Base-by-base conservation (phyloP, 192 early-diverging fungal genomes). In the Thamnidium elegans region DNA sequence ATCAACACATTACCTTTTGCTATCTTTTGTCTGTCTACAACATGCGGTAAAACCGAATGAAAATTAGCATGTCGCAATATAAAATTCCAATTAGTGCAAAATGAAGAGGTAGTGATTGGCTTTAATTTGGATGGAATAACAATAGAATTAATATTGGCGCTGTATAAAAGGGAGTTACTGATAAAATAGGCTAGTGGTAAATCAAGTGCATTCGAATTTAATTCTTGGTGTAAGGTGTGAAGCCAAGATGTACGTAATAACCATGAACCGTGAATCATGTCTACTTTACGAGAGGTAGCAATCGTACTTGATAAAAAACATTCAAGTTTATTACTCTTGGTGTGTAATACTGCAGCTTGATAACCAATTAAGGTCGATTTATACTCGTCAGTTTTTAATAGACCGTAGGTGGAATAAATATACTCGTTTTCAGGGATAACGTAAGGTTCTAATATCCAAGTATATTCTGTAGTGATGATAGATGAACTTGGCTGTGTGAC, bases 301-400 rank as follows among this genome's bases (percentile, higher is more conserved):
- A 59, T n/a, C 4, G 1, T 39, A 3, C 17, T 34, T 19, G 55
- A 36, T 36, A 36, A 19, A n/a, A 30, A 56, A 50, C 26, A 32
- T 43, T 60, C 10, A 4, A 39, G 5, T 26, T 62, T 56, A 30
- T 58, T 5, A 47, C 32, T 13, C n/a, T 30, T 47, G 67, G 13
- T n/a, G 31, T 56, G 67, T 13, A 68, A 21, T 10, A 68, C 23
- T 7, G 61, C 67, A 14, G 76, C 81, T 48, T 76, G 71, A 4
- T 67, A 72, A 23, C 81, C 79, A 4, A 83, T 61, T 32, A 78
- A 42, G 9, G 74, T 56, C 17, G 69, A 58, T 2, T 68, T 67
- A 50, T 83, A 83, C 42, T 76, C 79, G 9, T 75, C 59, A 15
- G 79, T 77, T 39, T 80, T 71, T 13, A 44, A 44, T 4, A 68